Evolutionary conservation across 192 early-diverging fungal genomes (phyloP), one percentile per base, ranked within the genome.

Genomic region (Dissophora globulifera): DNA sequence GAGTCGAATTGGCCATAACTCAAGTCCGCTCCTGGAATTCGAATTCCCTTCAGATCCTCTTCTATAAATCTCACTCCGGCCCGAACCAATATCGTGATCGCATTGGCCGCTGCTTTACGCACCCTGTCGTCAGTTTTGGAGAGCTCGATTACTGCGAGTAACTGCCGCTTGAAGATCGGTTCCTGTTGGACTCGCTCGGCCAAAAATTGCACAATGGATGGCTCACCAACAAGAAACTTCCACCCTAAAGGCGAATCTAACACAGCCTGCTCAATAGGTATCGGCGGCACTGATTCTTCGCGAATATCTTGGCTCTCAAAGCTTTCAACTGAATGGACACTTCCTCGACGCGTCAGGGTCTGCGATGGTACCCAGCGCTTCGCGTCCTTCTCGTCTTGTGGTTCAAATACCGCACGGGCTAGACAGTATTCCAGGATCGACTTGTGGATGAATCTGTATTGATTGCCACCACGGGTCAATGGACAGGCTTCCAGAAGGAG

Each of bases 1-100:
- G 58, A 60, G 31, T 60, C 58, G 31, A 60, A 60, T 47, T 48
- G 29, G 15, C 58, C 58, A 35, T 31, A 11, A 49, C 45, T 49
- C 9, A 60, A 11, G 23, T 60, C 58, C 16, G 58, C 58, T 30
- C 58, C 47, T 47, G 58, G 46, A n/a, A 60, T 60, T 19, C 13
- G 46, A 31, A 60, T 48, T 12, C 58, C 46, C 13, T 23, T 23
- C 13, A 60, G 31, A 49, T 60, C 58, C 20, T 7, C 30, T 47
- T 46, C 45, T 45, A 29, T 42, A 25, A 58, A 58, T 30, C 23
- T 38, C 1, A 33, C 52, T 15, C 30, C 27, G 11, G 52, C 52
- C 30, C 52, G 10, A 1, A 54, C 52, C 52, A 54, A 54, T 16
- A 54, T 54, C 52, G 52, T 19, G 30, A 54, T 54, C 15, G 52